Evolutionary conservation across 2,329 filamentous ascomycete genomes (phyloP).

Genomic region (Leptosphaerulina australis): DNA sequence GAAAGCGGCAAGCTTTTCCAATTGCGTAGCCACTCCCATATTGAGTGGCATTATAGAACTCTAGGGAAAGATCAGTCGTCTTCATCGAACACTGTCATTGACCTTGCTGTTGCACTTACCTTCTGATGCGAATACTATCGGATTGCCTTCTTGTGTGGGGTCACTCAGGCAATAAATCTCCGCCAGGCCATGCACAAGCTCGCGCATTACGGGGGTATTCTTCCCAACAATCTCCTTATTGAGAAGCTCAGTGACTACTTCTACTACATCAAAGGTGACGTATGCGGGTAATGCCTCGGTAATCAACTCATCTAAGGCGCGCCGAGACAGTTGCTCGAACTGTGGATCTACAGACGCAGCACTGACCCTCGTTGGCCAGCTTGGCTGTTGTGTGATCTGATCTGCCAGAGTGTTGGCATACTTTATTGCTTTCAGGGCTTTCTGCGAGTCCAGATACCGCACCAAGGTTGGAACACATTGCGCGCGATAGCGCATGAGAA

Average conservation of each 20-base stretch:
- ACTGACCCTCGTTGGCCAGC: conserved; percentile 39
- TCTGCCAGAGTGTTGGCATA: conserved; percentile 71
- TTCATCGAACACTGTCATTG: background rate
- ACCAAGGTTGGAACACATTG: conserved; percentile 67
- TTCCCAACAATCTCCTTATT: conserved; percentile 69
- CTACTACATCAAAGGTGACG: conserved; percentile 69
- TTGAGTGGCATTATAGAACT: conserved; percentile 73
- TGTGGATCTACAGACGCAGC: conserved; percentile 59
- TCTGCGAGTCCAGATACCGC: conserved; percentile 72
- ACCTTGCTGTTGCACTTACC: conserved; percentile 50
- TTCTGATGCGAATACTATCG: conserved; percentile 75
- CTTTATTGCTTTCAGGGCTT: conserved; percentile 69
- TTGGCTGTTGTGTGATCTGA: conserved; percentile 56
- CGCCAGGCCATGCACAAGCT: conserved; percentile 71
- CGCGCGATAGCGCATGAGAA: conserved; percentile 64
- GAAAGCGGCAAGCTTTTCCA: conserved; percentile 76
- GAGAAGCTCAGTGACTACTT: conserved; percentile 69
- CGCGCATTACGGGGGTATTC: conserved; percentile 64
- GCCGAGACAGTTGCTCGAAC: conserved; percentile 64
- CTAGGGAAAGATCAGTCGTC: conserved; percentile 46
- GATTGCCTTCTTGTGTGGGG: conserved; percentile 71
- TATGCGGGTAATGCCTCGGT: conserved; percentile 72
- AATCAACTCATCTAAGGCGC: conserved; percentile 66
- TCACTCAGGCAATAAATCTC: conserved; percentile 78
- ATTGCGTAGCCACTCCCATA: conserved; percentile 73